Evolutionary conservation across 805 yeast species (phyloP).

Genomic region (Yarrowia sp.): DNA sequence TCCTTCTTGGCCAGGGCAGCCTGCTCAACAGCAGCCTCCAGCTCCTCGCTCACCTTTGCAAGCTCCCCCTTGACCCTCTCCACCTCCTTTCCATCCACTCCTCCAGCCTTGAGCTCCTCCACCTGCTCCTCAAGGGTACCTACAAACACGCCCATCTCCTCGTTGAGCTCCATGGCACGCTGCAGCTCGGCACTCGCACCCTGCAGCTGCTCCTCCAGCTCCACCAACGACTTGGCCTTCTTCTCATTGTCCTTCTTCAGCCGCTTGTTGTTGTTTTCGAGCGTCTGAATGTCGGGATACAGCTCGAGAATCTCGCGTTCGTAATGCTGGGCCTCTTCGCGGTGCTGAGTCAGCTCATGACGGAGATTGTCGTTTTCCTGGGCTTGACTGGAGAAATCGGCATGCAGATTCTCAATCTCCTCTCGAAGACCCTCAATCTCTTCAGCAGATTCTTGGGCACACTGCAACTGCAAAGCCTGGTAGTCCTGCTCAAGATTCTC

Average conservation of each 20-base stretch:
- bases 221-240: background rate
- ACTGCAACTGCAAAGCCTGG: slow-evolving; percentile 4
- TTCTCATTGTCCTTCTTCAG: slow-evolving; percentile 7
- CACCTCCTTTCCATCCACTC: background rate
- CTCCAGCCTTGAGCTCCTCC: background rate
- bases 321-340: slow-evolving; percentile 7
- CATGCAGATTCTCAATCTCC: background rate
- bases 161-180: slow-evolving; percentile 18
- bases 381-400: background rate
- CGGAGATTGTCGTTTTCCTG: slow-evolving; percentile 7
- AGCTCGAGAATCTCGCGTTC: slow-evolving; percentile 17
- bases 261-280: slow-evolving; percentile 15
- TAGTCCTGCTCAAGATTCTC: slow-evolving; percentile 21
- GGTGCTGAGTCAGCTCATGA: slow-evolving; percentile 3
- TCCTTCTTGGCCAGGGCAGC: slow-evolving; percentile 1
- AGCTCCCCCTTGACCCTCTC: slow-evolving; percentile 7
- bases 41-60: background rate
- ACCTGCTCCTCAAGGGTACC: slow-evolving; percentile 6
- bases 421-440: background rate
- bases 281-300: slow-evolving; percentile 5
- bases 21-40: background rate
- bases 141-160: slow-evolving; percentile 1
- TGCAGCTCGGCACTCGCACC: slow-evolving; percentile 3
- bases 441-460: slow-evolving; percentile 1
- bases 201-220: slow-evolving; percentile 4